Base-by-base conservation (phyloP, 225 moss, liverwort and hornwort genomes). In the Sphagnum tenellum region DNA sequence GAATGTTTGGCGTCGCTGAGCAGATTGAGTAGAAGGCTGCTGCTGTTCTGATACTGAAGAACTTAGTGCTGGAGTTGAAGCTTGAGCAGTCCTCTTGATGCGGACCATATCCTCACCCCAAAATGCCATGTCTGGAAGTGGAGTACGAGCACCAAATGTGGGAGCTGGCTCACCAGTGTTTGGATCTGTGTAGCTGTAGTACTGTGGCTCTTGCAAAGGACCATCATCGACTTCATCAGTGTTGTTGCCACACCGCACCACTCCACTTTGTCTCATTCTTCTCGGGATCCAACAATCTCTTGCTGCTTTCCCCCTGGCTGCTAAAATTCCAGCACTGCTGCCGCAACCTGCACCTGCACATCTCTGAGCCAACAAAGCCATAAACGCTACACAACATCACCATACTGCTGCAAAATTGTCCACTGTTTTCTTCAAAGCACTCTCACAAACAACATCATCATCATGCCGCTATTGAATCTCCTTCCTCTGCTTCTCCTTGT, bases 91-190 rank as follows among this genome's bases (percentile, higher is more conserved):
- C 57, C 83, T 76, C 44, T 71, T 74, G n/a, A 85, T 70, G 47
- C 73, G 78, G 69, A 79, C 61, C 88, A 86, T 75, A 61, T 92
- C 96, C 56, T 92, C 96, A 3, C 83, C 88, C 96, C 96, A 90
- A 53, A 73, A 98, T 45, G 76, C 76, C 5, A 58, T 61, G 5
- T 75, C 67, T 2, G 92, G 90, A 3, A 98, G 71, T 8, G 83
- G 72, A n/a, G 85, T 79, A 67, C 96, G 79, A 49, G 80, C 74
- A n/a, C 96, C 96, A 48, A 75, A 62, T 0, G 96, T 89, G 3
- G 96, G 92, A 9, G 81, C n/a, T n/a, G 88, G 77, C 12, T 92
- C 96, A 4, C 92, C 90, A 0, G 92, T 81, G 47, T 72, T 78
- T 1, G 89, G 96, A 65, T 98, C 96, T 58, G 74, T 83, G 67